A percentile compares a stretch with the other conserved stretches of the same genome.
Conservation (phyloP, 331 rosid genomes). For the Quercus phellos region DNA sequence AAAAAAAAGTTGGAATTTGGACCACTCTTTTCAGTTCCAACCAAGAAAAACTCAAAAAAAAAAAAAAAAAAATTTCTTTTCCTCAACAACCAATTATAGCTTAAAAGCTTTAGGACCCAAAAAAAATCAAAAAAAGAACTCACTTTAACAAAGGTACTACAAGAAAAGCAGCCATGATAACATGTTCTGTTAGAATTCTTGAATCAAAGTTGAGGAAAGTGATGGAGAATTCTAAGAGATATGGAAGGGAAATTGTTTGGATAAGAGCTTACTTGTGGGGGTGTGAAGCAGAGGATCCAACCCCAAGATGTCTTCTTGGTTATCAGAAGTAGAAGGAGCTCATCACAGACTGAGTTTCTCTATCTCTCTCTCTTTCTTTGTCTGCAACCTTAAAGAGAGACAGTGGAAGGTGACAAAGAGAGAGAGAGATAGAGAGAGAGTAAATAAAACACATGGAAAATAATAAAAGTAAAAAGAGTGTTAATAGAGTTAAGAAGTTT, state of each 20-base stretch:
- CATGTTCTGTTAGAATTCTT: slow-evolving; percentile 11
- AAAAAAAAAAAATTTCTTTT: not conserved
- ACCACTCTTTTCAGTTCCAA: slow-evolving; percentile 6
- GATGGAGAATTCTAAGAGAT: slow-evolving; percentile 8
- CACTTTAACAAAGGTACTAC: slow-evolving; percentile 14
- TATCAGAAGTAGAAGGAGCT: slow-evolving; percentile 28
- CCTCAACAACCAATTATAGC: slow-evolving; percentile 22
- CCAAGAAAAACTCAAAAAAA: slow-evolving; percentile 15
- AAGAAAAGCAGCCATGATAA: not conserved
- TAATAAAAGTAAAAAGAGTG: not conserved
- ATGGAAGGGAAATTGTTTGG: slow-evolving; percentile 3
- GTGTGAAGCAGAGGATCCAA: not conserved
- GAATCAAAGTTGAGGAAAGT: not conserved
- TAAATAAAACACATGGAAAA: not conserved
- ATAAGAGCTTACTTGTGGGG: slow-evolving; percentile 27
- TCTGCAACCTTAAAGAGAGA: slow-evolving; percentile 54
- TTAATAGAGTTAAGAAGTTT: not conserved
- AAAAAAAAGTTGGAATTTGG: not conserved
- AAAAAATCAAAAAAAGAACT: not conserved
- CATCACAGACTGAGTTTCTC: slow-evolving; percentile 38
- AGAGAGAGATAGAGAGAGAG: not conserved
- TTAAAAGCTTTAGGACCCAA: slow-evolving; percentile 4
- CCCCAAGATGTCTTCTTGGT: slow-evolving; percentile 14
- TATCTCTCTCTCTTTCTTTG: slow-evolving; percentile 17
- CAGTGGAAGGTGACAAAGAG: slow-evolving; percentile 34